phyloP scores from a whole-genome alignment of 805 yeast genomes.

The Kuraishia piskuri region DNA sequence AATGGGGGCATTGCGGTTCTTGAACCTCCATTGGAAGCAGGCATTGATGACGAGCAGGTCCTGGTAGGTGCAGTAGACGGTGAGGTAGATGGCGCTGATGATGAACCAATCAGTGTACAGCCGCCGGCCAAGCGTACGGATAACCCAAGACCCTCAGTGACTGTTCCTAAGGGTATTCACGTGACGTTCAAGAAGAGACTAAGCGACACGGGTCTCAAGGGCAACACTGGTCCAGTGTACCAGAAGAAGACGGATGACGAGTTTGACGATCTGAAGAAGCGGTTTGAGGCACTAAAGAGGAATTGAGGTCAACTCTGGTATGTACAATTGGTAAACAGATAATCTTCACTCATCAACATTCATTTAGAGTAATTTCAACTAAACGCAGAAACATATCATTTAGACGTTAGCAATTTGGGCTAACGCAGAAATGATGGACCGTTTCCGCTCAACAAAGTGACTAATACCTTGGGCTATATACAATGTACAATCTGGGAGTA shows the following conservation, averaged over 20 bases:
- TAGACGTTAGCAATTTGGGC: no score
- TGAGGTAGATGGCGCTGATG: conserved; percentile 2
- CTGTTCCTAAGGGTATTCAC: conserved; percentile 31
- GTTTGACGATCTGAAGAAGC: conserved; percentile 54
- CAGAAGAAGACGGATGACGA: conserved; percentile 31
- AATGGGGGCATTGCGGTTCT: conserved; percentile 13
- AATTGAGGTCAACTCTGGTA: not conserved
- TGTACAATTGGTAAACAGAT: not conserved
- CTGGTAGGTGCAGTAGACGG: conserved; percentile 12
- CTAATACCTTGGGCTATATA: not conserved
- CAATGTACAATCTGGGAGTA: not conserved
- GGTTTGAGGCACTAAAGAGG: conserved; percentile 72
- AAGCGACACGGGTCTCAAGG: conserved; percentile 11
- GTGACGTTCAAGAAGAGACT: conserved; percentile 19
- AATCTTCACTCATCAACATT: not conserved
- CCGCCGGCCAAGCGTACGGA: conserved; percentile 34
- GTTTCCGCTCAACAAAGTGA: no score
- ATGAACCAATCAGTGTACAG: conserved; percentile 32
- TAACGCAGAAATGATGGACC: no score
- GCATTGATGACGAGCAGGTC: conserved; percentile 1
- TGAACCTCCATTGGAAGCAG: conserved; percentile 15
- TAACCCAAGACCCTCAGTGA: conserved; percentile 26
- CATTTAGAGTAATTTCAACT: not conserved
- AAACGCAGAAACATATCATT: no score
- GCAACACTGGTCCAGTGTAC: conserved; percentile 5